phyloP scores from a whole-genome alignment of 1,139 yeast genomes.

The Meyerozyma smithsonii region DNA sequence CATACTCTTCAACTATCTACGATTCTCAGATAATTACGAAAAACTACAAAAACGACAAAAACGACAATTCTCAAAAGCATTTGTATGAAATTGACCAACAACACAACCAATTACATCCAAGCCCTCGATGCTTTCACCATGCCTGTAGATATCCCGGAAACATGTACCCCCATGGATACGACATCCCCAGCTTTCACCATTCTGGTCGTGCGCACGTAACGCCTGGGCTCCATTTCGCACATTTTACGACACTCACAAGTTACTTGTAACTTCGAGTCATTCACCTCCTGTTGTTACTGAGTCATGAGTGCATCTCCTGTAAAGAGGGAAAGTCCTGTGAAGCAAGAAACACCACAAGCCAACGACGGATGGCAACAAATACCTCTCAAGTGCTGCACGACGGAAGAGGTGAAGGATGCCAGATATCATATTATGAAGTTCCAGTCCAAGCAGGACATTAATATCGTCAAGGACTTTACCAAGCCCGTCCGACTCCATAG shows the following conservation, averaged over 20 bases:
- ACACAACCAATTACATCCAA: too few relatives aligned
- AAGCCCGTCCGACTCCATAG: conserved; percentile 85
- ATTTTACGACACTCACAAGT: not conserved
- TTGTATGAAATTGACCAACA: too few relatives aligned
- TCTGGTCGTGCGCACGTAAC: too few relatives aligned
- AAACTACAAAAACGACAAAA: too few relatives aligned
- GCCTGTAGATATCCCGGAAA: too few relatives aligned
- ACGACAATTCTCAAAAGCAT: too few relatives aligned
- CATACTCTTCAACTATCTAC: too few relatives aligned
- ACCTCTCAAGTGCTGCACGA: conserved; percentile 67
- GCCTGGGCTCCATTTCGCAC: not conserved
- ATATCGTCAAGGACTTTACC: conserved; percentile 66
- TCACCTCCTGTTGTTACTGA: not conserved
- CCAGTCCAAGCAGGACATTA: conserved; percentile 66
- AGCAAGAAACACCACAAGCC: conserved; percentile 15
- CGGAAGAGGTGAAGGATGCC: conserved; percentile 67
- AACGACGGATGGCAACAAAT: conserved; percentile 53
- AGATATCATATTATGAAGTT: conserved; percentile 81
- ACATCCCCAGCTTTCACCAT: too few relatives aligned
- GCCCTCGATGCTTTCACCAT: too few relatives aligned
- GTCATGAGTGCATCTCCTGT: conserved; percentile 23
- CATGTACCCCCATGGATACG: too few relatives aligned
- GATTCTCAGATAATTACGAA: too few relatives aligned
- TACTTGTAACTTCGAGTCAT: not conserved
- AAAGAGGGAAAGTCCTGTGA: conserved; percentile 24